phyloP scores from a whole-genome alignment of 2,329 filamentous ascomycete genomes.

The Botrytis byssoidea region DNA sequence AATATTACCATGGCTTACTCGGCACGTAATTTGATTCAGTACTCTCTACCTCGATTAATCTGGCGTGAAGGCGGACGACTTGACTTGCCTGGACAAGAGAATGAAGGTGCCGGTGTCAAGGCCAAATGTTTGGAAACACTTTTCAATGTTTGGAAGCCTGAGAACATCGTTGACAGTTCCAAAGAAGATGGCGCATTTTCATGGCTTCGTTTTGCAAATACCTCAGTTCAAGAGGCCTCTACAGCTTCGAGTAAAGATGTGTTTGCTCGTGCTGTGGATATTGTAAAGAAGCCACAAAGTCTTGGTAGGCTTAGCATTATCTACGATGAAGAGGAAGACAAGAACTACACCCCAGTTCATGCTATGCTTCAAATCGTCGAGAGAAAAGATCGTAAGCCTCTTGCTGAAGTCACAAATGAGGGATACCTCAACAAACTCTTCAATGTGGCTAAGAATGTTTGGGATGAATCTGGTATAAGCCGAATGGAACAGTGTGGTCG shows the following conservation, averaged over 20 bases:
- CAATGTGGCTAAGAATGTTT: slow-evolving; percentile 69
- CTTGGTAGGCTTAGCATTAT: slow-evolving; percentile 64
- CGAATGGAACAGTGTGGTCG: slow-evolving; percentile 78
- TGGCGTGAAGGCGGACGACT: slow-evolving; percentile 78
- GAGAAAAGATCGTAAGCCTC: slow-evolving; percentile 62
- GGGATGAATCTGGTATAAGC: slow-evolving; percentile 68
- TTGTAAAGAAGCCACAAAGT: slow-evolving; percentile 54
- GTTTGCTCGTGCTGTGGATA: slow-evolving; percentile 69
- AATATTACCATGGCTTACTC: slow-evolving; percentile 83
- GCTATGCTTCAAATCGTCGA: slow-evolving; percentile 79
- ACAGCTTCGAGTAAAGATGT: slow-evolving; percentile 66
- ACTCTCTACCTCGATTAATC: slow-evolving; percentile 76
- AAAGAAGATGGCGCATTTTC: slow-evolving; percentile 70
- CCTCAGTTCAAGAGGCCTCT: slow-evolving; percentile 70
- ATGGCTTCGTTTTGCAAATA: slow-evolving; percentile 84
- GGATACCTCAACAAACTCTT: slow-evolving; percentile 73
- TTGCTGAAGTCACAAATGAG: slow-evolving; percentile 68
- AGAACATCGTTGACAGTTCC: slow-evolving; percentile 68
- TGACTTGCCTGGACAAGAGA: slow-evolving; percentile 69
- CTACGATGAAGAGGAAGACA: slow-evolving; percentile 65
- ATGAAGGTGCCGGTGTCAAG: slow-evolving; percentile 74
- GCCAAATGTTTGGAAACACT: slow-evolving; percentile 74
- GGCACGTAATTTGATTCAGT: slow-evolving; percentile 81
- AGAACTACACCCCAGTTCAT: slow-evolving; percentile 67
- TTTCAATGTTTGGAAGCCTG: slow-evolving; percentile 87